Evolutionary conservation across 1,139 yeast genomes (phyloP), one percentile per base, ranked within the genome.

Genomic region (Yamadazyma jaroonii): DNA sequence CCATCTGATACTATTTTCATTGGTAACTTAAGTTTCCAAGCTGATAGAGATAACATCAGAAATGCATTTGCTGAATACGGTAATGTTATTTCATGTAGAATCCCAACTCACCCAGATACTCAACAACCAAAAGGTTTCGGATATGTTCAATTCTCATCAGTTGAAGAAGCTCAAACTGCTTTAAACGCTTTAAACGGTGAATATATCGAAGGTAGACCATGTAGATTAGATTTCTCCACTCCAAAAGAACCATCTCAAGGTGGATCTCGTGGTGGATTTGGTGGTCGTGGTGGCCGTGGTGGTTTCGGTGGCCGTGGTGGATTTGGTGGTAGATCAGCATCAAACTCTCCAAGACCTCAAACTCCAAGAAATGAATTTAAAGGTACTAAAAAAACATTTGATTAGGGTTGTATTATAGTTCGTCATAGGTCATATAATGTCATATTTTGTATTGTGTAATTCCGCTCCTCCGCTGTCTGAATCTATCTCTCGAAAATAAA

Each of bases 51-150:
- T 61, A 71, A 67, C 47, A 72, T 92, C 52, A 83, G 75, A 65
- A 79, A 77, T 52, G 62, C 79, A 32, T 92, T 92, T 58, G 80
- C 84, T 52, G 79, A 77, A 57, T 75, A 77, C 65, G 97, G 97
- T 61, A 75, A 74, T 48, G 86, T 92, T 45, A 69, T 88, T 42
- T 85, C 95, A 44, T 90, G 90, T 56, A 83, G 98, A 74, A 74
- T 92, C 54, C 98, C 98, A 65, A 90, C 97, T 35, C 95, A 90
- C 71, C 97, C 96, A 59, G 97, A 90, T 67, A 89, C 97, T 50
- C 95, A 89, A 64, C 97, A 90, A 72, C 95, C 96, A 65, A 92
- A 92, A 79, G 98, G 98, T 52, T 92, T 92, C 72, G 98, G 97
- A 51, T 92, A 92, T 68, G 96, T 92, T 44, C 97, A 92, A 73